phyloP scores from a whole-genome alignment of 306 rosid species.

The Quercus ilex region DNA sequence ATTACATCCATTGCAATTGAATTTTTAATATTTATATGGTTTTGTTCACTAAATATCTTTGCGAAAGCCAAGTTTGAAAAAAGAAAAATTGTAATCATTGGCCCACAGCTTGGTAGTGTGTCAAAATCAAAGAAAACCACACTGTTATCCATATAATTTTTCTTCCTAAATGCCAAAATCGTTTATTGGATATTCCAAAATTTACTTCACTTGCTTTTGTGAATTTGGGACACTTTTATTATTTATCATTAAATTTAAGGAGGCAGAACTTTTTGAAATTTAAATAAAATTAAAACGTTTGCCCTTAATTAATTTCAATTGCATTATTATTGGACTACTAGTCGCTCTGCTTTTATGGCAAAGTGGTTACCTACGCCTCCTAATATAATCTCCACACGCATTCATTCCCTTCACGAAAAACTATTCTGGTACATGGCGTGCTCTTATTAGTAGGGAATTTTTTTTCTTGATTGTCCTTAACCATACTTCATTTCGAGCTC shows the following conservation, averaged over 20 bases:
- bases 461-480: not conserved
- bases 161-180: constrained; percentile 30
- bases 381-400: constrained; percentile 39
- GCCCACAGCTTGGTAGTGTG: constrained; percentile 20
- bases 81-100: not conserved
- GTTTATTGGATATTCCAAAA: constrained; percentile 23
- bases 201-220: not conserved
- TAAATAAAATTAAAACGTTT: too few relatives aligned
- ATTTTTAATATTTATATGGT: not conserved
- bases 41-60: not conserved
- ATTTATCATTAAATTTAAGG: too few relatives aligned
- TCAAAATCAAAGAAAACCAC: constrained; percentile 29
- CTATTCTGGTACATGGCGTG: constrained; percentile 22
- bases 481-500: too few relatives aligned
- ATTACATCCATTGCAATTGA: too few relatives aligned
- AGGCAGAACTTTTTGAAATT: too few relatives aligned
- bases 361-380: constrained; percentile 29
- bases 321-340: too few relatives aligned
- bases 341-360: not conserved
- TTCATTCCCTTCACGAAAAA: constrained; percentile 48
- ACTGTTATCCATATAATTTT: constrained; percentile 7
- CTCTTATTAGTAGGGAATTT: not conserved
- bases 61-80: not conserved
- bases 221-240: constrained; percentile 5
- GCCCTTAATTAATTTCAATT: too few relatives aligned